phyloP scores from a whole-genome alignment of 345 rosid species.

The Bruguiera sexangula region DNA sequence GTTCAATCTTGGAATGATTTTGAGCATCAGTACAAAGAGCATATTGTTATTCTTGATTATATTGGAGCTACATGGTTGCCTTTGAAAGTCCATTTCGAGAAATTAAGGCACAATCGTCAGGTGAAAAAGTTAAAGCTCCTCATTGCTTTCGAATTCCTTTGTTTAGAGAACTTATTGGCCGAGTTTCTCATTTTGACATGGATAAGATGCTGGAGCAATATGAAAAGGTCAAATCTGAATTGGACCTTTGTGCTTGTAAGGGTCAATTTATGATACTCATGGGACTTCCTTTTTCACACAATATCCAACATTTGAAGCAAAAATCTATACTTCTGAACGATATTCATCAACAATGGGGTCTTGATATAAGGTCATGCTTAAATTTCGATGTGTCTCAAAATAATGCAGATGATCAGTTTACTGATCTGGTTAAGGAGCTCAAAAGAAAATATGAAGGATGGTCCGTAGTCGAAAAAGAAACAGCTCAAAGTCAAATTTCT shows the following conservation, averaged over 20 bases:
- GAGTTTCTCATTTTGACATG: no score
- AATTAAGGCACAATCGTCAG: background rate
- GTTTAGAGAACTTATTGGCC: background rate
- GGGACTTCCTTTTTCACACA: background rate
- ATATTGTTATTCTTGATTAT: background rate
- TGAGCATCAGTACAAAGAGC: background rate
- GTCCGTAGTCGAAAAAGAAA: background rate
- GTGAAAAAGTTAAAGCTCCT: background rate
- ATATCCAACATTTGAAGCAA: background rate
- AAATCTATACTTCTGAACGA: background rate
- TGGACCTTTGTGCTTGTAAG: background rate
- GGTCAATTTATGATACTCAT: background rate
- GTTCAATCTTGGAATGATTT: background rate
- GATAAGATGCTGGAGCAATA: background rate
- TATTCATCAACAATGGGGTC: background rate
- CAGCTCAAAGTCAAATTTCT: background rate
- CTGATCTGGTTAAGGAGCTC: background rate
- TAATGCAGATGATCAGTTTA: background rate
- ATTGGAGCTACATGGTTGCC: background rate
- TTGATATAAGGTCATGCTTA: background rate
- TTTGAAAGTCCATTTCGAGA: conserved; percentile 4
- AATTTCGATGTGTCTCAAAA: background rate
- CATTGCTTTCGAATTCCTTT: background rate
- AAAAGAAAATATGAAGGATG: background rate
- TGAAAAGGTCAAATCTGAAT: background rate